Evolutionary conservation across 164 flowering plant species (phyloP).

Genomic region (Santalum album): DNA sequence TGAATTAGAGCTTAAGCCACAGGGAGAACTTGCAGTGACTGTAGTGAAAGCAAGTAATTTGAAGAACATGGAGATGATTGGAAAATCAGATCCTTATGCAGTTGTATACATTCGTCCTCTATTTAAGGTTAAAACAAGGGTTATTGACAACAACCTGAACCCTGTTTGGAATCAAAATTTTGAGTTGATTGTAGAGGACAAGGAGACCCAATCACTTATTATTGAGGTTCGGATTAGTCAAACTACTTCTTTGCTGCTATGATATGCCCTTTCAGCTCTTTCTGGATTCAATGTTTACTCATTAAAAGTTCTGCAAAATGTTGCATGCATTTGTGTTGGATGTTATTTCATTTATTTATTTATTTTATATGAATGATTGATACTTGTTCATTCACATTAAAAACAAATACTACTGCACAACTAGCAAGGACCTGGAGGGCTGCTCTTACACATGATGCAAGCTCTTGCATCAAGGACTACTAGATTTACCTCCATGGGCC

Average conservation of each 20-base stretch:
- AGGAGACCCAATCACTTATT: conserved; percentile 79
- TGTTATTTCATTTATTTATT: too few species aligned
- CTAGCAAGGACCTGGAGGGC: too few species aligned
- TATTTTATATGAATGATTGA: too few species aligned
- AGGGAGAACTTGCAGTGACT: conserved; percentile 62
- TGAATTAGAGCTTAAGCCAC: conserved; percentile 95
- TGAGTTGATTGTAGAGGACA: conserved; percentile 90
- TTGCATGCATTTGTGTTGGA: too few species aligned
- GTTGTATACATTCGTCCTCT: conserved; percentile 71
- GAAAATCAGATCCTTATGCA: conserved; percentile 96
- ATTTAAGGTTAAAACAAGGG: conserved; percentile 74
- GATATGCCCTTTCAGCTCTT: background rate
- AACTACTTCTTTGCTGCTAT: conserved; percentile 1
- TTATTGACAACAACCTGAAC: conserved; percentile 74
- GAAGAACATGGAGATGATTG: conserved; percentile 97
- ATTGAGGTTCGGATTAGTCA: conserved; percentile 55
- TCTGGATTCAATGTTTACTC: background rate
- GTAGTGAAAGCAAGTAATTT: conserved; percentile 67
- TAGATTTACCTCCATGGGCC: too few species aligned
- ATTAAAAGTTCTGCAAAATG: background rate
- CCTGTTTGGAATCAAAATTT: conserved; percentile 89
- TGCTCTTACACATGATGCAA: too few species aligned
- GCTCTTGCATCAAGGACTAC: too few species aligned
- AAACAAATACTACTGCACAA: too few species aligned
- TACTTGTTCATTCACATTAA: too few species aligned